A percentile compares a stretch with the other conserved stretches of the same genome.
Conservation (phyloP, 2,329 filamentous ascomycete genomes). For the Tolypocladium paradoxum region DNA sequence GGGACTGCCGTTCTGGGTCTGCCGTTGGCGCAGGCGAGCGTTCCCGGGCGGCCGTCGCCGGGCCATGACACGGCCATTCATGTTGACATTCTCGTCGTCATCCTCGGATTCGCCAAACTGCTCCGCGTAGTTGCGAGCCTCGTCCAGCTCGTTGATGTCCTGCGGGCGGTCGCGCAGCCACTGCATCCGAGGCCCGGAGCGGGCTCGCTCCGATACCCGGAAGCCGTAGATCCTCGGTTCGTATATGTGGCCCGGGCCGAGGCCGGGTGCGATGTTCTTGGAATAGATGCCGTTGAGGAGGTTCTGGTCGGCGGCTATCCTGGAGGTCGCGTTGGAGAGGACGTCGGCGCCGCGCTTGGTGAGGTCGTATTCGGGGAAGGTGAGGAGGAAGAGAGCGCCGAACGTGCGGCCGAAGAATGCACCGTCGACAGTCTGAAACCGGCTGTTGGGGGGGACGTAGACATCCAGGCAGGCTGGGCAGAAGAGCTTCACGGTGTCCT, state of each 20-base stretch:
- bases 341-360: slow-evolving; percentile 56
- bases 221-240: slow-evolving; percentile 96
- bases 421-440: slow-evolving; percentile 94
- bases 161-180: slow-evolving; percentile 82
- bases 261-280: slow-evolving; percentile 77
- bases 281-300: slow-evolving; percentile 79
- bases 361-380: slow-evolving; percentile 91
- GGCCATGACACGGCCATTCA: slow-evolving; percentile 28
- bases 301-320: slow-evolving; percentile 30
- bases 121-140: slow-evolving; percentile 47
- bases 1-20: slow-evolving; percentile 42
- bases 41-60: slow-evolving; percentile 33
- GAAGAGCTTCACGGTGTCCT: slow-evolving; percentile 97
- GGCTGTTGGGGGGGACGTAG: slow-evolving; percentile 92
- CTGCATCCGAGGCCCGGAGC: slow-evolving; percentile 89
- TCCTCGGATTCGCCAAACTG: slow-evolving; percentile 47
- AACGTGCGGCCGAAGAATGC: slow-evolving; percentile 98
- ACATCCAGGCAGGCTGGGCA: slow-evolving; percentile 95
- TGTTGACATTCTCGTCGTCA: slow-evolving; percentile 44
- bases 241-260: slow-evolving; percentile 77
- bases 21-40: slow-evolving; percentile 30
- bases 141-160: slow-evolving; percentile 75
- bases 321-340: slow-evolving; percentile 28
- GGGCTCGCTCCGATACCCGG: slow-evolving; percentile 79
- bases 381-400: slow-evolving; percentile 94